Evolutionary conservation across 805 yeast genomes (phyloP), one percentile per base, ranked within the genome.

Genomic region (Jamesozyma lodderae): DNA sequence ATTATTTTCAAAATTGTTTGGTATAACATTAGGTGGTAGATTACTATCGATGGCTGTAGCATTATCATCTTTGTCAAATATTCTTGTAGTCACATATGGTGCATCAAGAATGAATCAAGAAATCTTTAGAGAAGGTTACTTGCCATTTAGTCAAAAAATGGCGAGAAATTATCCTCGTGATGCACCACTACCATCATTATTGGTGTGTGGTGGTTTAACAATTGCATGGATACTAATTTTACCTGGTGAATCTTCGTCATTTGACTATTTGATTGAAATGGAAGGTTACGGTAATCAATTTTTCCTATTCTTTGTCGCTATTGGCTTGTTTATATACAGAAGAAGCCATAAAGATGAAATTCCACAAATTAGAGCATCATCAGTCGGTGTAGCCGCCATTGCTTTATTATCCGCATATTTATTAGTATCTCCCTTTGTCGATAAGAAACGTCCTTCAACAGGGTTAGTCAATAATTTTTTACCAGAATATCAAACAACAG

Each of bases 101-200:
- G 62, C 74, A 9, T 73, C 81, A 0, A 63, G 85, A 51, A 71
- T 73, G 62, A 73, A 73, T 44, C 85, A 78, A 51, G 83, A 77
- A 53, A 72, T 73, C 4, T 76, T 78, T 46, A 62, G 80, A 40
- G 82, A 77, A 47, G 83, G 83, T 0, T 73, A 66, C 40, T 49
- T 77, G 11, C 85, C 85, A 8, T 72, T 63, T 40, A 68, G 79
- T 3, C 51, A 48, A 17, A 45, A 61, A 23, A 61, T 77, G 69
- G 74, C 81, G 0, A 68, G 74, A 6, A 77, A 77, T 44, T 66
- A 68, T 64, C 79, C 78, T 1, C 59, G 55, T 41, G 72, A 71
- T 16, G 74, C 80, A 1, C 83, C 85, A 2, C 51, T 77, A 17
- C 72, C 71, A 14, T 62, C 79, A 0, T 53, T 77, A 20, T 25